Conservation (phyloP, 495 filamentous ascomycete species). For the Penicillium verhagenii region DNA sequence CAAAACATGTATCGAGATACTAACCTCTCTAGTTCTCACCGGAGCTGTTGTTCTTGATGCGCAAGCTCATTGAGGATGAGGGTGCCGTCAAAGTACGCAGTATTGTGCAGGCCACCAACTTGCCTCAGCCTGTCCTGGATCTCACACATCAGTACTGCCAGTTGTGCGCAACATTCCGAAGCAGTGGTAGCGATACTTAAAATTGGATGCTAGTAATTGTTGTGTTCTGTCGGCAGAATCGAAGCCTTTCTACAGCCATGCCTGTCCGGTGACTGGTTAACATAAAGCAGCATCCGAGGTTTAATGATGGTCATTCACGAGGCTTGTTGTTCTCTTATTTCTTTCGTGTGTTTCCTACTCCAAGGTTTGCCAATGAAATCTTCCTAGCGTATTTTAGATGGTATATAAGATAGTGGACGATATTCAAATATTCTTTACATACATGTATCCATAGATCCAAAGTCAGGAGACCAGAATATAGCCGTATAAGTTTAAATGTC, state of each 20-base stretch:
- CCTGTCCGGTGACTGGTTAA: constrained; percentile 2
- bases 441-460: no score
- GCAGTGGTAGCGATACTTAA: constrained; percentile 88
- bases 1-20: neutral
- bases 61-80: constrained; percentile 94
- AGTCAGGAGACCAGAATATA: neutral
- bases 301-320: constrained; percentile 28
- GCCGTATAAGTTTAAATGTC: no score
- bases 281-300: constrained; percentile 15
- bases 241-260: constrained; percentile 3
- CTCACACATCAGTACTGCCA: constrained; percentile 95
- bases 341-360: neutral
- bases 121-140: constrained; percentile 89
- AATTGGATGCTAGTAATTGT: neutral
- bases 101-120: constrained; percentile 91
- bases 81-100: constrained; percentile 96
- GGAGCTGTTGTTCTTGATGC: constrained; percentile 76
- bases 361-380: constrained; percentile 12
- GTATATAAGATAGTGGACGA: neutral
- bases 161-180: constrained; percentile 89
- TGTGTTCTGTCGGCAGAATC: neutral
- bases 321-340: constrained; percentile 9
- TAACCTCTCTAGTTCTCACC: constrained; percentile 73
- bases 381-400: constrained; percentile 9
- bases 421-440: no score